Base-by-base conservation (phyloP, 768 basidiomycete genomes). In the Lactifluus volemus region DNA sequence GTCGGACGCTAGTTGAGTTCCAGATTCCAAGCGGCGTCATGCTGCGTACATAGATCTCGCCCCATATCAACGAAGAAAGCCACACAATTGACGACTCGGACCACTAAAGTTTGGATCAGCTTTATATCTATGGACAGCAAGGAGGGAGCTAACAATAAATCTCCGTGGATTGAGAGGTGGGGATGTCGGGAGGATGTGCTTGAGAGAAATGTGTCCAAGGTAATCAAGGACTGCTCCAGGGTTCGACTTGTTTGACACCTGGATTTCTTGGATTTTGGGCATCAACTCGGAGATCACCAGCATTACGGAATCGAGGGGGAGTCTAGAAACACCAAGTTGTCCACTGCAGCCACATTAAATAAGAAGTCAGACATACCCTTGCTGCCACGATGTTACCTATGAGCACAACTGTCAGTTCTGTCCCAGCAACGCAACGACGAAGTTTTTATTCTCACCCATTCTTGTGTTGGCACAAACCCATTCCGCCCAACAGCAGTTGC, bases 1-100 rank as follows among this genome's bases (percentile, higher is more conserved):
- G 73, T 45, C 89, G 84, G 32, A 97, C 92, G 52, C 84, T 87
- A 14, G 94, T 97, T 19, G 84, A 82, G 66, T 90, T 91, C 93
- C 95, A 98, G 47, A 95, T 84, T 12, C 89, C 91, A 25, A 93
- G 76, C 1, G 89, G 88, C 1, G 86, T 83, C 84, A 95, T 89
- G 5, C 86, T 89, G 50, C 88, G 86, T 21, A 97, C 88, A 70
- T 95, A 99, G 19, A 96, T 82, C 70, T 95, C 92, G 44, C 97
- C 95, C 94, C 96, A 99, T 21, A 95, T 85, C 55, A 98, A 75
- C 1, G 91, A 93, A 4, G 93, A 90, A 41, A 96, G 78, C 96
- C 97, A 98, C 17, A 94, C 81, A 61, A 89, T 78, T 2, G 92
- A 94, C 1, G 91, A 86, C 66, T 94, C 89, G 12, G 93, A 89